Conservation (phyloP, 2,329 filamentous ascomycete species). For the Trichoderma arundinaceum region DNA sequence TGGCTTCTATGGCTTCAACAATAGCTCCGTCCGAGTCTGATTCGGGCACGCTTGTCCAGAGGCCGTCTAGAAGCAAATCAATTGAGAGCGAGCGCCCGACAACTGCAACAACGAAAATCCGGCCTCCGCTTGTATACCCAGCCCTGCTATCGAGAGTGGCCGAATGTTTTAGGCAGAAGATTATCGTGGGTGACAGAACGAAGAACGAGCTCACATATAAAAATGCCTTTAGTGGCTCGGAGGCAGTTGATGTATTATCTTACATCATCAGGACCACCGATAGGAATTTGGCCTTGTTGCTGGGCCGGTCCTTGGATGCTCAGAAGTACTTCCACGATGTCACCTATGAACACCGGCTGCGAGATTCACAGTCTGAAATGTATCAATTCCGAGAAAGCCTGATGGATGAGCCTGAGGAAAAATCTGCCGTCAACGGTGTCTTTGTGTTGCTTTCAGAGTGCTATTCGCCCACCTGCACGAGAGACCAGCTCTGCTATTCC, state of each 20-base stretch:
- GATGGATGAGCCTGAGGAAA: conserved; percentile 79
- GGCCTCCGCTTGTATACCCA: conserved; percentile 87
- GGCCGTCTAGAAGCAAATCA: conserved; percentile 63
- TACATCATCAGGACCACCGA: conserved; percentile 98
- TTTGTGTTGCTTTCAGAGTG: conserved; percentile 97
- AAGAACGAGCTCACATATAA: conserved; percentile 98
- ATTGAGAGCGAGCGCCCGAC: conserved; percentile 61
- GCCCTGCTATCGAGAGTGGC: conserved; percentile 92
- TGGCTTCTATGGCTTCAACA: conserved; percentile 81
- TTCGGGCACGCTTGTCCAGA: conserved; percentile 57
- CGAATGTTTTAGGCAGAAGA: conserved; percentile 88
- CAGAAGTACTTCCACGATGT: conserved; percentile 99
- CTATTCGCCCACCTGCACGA: conserved; percentile 95
- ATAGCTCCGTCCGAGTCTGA: conserved; percentile 66
- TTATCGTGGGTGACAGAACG: conserved; percentile 82
- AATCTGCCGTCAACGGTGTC: conserved; percentile 82
- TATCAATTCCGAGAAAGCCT: conserved; percentile 96
- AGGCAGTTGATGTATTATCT: conserved; percentile 92
- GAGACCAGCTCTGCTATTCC: conserved; percentile 95
- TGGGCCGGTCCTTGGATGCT: conserved; percentile 90
- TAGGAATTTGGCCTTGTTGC: conserved; percentile 86
- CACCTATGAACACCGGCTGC: conserved; percentile 92
- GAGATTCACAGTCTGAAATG: conserved; percentile 92
- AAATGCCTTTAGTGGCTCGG: conserved; percentile 92
- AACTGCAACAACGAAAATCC: conserved; percentile 62